A percentile compares a stretch with the other conserved stretches of the same genome.
phyloP scores from a whole-genome alignment of 495 filamentous ascomycete genomes.

The Cercophora scortea region DNA sequence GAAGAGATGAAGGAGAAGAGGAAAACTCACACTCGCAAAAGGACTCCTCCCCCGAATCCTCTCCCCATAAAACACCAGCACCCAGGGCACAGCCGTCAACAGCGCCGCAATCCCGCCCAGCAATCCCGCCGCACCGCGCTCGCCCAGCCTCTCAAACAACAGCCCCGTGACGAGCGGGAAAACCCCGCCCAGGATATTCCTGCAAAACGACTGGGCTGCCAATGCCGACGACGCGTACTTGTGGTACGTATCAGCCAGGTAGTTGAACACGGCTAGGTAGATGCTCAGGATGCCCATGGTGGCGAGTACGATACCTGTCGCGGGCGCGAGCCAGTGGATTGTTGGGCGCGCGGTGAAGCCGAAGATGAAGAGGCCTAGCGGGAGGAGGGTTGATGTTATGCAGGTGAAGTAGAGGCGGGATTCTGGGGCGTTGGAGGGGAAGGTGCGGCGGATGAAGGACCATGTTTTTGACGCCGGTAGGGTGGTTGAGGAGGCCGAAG shows the following conservation, averaged over 20 bases:
- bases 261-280: conserved; percentile 90
- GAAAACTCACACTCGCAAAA: conserved; percentile 46
- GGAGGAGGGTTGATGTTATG: conserved; percentile 55
- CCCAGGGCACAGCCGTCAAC: conserved; percentile 78
- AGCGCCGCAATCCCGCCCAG: conserved; percentile 65
- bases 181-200: conserved; percentile 76
- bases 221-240: conserved; percentile 77
- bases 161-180: conserved; percentile 71
- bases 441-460: conserved; percentile 28
- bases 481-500: not conserved
- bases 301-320: conserved; percentile 60
- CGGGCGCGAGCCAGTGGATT: conserved; percentile 71
- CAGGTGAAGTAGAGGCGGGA: conserved; percentile 78
- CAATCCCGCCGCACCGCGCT: conserved; percentile 63
- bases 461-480: conserved; percentile 8
- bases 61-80: conserved; percentile 72
- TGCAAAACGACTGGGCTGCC: conserved; percentile 76
- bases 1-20: not conserved
- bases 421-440: conserved; percentile 56
- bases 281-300: conserved; percentile 86
- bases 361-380: conserved; percentile 64
- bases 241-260: conserved; percentile 87
- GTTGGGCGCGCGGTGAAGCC: conserved; percentile 65
- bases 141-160: conserved; percentile 67
- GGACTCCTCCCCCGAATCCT: conserved; percentile 70